Evolutionary conservation across 768 basidiomycete species (phyloP).

Genomic region (Leccinum longicurvipes): DNA sequence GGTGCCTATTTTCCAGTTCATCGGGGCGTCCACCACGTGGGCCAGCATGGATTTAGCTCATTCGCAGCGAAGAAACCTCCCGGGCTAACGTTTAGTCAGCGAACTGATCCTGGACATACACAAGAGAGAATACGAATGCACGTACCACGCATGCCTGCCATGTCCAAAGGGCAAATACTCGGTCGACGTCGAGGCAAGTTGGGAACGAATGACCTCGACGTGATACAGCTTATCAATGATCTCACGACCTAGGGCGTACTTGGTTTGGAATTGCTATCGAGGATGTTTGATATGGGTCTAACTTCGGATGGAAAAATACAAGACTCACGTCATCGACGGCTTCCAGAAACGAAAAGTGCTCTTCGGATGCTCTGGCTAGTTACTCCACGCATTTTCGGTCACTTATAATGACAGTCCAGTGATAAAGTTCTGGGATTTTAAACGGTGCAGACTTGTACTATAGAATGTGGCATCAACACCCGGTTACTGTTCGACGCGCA

Average conservation of each 20-base stretch:
- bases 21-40: constrained; percentile 32
- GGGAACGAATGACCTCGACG: constrained; percentile 22
- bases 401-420: constrained; percentile 41
- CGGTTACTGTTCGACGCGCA: background rate
- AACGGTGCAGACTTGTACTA: constrained; percentile 31
- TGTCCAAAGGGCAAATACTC: background rate
- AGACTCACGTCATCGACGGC: constrained; percentile 31
- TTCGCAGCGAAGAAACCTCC: constrained; percentile 42
- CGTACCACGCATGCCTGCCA: background rate
- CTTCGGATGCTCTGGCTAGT: constrained; percentile 37
- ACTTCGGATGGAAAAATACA: too few species aligned
- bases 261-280: constrained; percentile 34
- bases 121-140: background rate
- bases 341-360: constrained; percentile 33
- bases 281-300: background rate
- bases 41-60: constrained; percentile 47
- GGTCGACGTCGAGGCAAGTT: constrained; percentile 12
- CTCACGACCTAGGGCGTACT: constrained; percentile 35
- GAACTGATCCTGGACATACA: background rate
- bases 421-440: constrained; percentile 24
- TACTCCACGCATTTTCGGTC: constrained; percentile 36
- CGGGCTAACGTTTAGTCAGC: background rate
- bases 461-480: background rate
- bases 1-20: background rate
- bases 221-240: constrained; percentile 20